Conservation (phyloP, 2,329 filamentous ascomycete genomes). For the Exophiala sp. region DNA sequence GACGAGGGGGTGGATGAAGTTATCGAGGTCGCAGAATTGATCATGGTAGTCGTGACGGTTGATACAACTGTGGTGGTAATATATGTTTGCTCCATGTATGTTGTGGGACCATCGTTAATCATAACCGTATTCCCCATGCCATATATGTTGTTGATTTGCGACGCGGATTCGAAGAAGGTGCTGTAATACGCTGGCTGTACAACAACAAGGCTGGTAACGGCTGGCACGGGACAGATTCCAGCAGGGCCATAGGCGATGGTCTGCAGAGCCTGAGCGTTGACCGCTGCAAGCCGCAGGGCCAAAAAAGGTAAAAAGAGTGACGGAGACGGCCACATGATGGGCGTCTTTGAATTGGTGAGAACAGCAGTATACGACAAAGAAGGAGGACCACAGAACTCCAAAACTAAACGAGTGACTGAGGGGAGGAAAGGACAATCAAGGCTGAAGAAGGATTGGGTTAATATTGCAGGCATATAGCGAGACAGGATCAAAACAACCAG, state of each 20-base stretch:
- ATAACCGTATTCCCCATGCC: conserved; percentile 22
- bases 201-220: conserved; percentile 18
- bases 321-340: conserved; percentile 22
- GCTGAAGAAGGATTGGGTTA: conserved; percentile 13
- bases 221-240: conserved; percentile 18
- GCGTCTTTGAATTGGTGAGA: conserved; percentile 2
- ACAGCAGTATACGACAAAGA: conserved; percentile 5
- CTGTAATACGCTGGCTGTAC: conserved; percentile 23
- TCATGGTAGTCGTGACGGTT: conserved; percentile 7
- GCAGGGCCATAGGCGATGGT: conserved; percentile 19
- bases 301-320: conserved; percentile 19
- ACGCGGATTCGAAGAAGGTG: conserved; percentile 24
- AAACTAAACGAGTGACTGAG: conserved; percentile 26
- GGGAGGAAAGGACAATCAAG: conserved; percentile 4
- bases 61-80: conserved; percentile 24
- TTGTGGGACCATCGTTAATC: conserved; percentile 24
- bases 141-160: conserved; percentile 24
- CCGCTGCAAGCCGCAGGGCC: conserved; percentile 17
- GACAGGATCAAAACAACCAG: conserved; percentile 20
- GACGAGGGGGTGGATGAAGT: conserved; percentile 2
- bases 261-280: conserved; percentile 14
- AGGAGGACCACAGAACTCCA: conserved; percentile 22
- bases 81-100: conserved; percentile 23
- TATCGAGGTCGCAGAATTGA: neutral
- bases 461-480: conserved; percentile 7